These are phyloP conservation scores for Maudiozyma pseudohumilis DNA, from an alignment of 805 yeast species.

Conservation along the genomic window DNA sequence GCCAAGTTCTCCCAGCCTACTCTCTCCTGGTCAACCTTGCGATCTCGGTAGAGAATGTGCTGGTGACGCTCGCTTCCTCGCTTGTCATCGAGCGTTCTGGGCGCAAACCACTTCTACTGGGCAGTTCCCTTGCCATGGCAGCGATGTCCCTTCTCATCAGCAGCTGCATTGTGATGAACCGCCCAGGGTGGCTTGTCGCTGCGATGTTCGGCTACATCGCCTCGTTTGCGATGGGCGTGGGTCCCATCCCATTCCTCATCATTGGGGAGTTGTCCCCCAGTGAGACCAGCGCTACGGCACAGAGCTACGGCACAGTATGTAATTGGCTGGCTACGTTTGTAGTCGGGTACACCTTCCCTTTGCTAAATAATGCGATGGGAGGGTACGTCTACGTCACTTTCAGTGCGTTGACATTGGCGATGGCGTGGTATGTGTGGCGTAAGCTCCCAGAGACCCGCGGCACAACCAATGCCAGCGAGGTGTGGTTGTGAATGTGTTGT, in stretches of 20 bases:
- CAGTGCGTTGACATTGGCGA: conserved; percentile 44
- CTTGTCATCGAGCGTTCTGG: conserved; percentile 68
- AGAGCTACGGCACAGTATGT: conserved; percentile 82
- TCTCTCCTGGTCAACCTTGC: conserved; percentile 66
- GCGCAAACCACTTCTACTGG: conserved; percentile 58
- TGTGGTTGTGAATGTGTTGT: too few species aligned
- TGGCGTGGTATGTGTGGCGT: conserved; percentile 33
- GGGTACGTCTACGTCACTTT: conserved; percentile 72
- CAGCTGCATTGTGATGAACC: conserved; percentile 45
- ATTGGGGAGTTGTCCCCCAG: conserved; percentile 75
- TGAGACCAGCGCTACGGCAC: conserved; percentile 76
- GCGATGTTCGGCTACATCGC: conserved; percentile 69
- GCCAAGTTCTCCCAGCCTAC: conserved; percentile 58
- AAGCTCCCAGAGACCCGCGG: conserved; percentile 20
- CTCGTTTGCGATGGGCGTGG: conserved; percentile 83
- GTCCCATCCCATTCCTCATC: conserved; percentile 89
- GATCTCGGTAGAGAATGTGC: conserved; percentile 65
- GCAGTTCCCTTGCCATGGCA: conserved; percentile 63
- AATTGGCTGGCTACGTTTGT: conserved; percentile 87
- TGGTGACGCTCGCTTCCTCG: conserved; percentile 67
- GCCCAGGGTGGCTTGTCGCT: conserved; percentile 42
- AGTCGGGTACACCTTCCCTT: conserved; percentile 75
- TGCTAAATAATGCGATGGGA: conserved; percentile 53
- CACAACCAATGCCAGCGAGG: conserved; percentile 12
- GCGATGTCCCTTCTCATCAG: conserved; percentile 54